Base-by-base conservation (phyloP, 352 stramenopile genomes). In the Phytophthora litchii region DNA sequence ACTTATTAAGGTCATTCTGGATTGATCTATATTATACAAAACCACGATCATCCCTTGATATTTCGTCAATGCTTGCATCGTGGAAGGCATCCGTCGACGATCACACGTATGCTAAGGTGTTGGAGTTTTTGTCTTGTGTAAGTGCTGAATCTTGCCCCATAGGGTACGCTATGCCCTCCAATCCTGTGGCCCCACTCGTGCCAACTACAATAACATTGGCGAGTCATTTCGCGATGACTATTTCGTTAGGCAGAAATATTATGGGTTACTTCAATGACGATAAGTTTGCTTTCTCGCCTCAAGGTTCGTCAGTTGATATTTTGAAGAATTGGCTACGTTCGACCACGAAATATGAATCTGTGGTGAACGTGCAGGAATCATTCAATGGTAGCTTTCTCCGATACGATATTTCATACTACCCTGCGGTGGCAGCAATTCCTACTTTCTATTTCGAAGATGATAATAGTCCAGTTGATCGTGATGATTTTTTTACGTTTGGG, bases 41-140 rank as follows among this genome's bases (percentile, higher is more conserved):
- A 1, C 14, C 19, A 16, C 46, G 52, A 48, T 59, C 46, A 4
- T 58, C 53, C 1, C 8, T 68, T 3, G 60, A 63, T 17, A 29
- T 68, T 47, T 50, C 60, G 20, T 17, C 31, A 35, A 27, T 4
- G 11, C 3, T 59, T 6, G 38, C 31, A 37, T n/a, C 12, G 8
- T 64, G 44, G 60, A 21, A 11, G 27, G 12, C 3, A 12, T 23
- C 14, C 0, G 16, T 3, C 4, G 45, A 54, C 8, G 3, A 32
- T 11, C 2, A 25, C 0, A 21, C 50, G 2, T 64, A 64, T 32
- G n/a, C 10, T 0, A 46, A 27, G 4, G 38, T 70, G 12, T 9
- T 62, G 3, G n/a, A 34, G 3, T 27, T 70, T 34, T 41, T 66
- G 3, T 61, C 55, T 19, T 70, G 62, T 13, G 44, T 70, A 10